Evolutionary conservation across 2,329 filamentous ascomycete species (phyloP), one percentile per base, ranked within the genome.

Genomic region (Periconia sp.): DNA sequence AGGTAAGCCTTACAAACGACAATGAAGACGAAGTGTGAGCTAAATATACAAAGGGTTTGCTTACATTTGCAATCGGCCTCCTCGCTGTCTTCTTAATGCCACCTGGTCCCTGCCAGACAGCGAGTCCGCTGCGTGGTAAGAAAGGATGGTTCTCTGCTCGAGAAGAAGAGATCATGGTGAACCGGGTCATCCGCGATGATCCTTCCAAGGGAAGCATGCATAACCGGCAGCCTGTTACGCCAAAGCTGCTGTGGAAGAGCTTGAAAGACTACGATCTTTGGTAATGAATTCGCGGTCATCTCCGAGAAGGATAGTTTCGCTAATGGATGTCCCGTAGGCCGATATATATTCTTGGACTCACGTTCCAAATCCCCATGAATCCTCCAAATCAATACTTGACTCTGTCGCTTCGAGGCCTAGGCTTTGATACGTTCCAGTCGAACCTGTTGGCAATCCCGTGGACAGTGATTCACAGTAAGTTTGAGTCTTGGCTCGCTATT

Each of bases 381-480:
- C 60, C 63, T 3, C 57, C 59, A 11, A 30, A 54, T 15, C 52
- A 60, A 13, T 68, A 66, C 41, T 55, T 66, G 6, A 66, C 65
- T 0, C 54, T 68, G 10, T 55, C 57, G 14, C 53, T 68, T 0
- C 53, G 52, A 15, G 46, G 55, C 0, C 41, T 64, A 5, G 65
- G 65, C 1, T 68, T 68, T 49, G 54, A 61, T 30, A 65, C 65
- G 2, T 66, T 68, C 64, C 72, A 82, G 14, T 79, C 83, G 1
- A 89, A 87, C 62, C 66, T 89, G 27, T 77, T 89, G 6, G 80
- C 80, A 1, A 86, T 88, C n/a, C 69, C 80, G 11, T 59, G 52
- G 2, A 58, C 45, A 7, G 56, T 54, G 7, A 6, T 58, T 6
- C 59, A 63, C 27, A 60, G 58, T 61, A 50, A 10, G 47, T 41